Percentiles rank a stretch among this genome's conserved stretches.
phyloP scores from a whole-genome alignment of 345 rosid species.

The Noccaea caerulescens region DNA sequence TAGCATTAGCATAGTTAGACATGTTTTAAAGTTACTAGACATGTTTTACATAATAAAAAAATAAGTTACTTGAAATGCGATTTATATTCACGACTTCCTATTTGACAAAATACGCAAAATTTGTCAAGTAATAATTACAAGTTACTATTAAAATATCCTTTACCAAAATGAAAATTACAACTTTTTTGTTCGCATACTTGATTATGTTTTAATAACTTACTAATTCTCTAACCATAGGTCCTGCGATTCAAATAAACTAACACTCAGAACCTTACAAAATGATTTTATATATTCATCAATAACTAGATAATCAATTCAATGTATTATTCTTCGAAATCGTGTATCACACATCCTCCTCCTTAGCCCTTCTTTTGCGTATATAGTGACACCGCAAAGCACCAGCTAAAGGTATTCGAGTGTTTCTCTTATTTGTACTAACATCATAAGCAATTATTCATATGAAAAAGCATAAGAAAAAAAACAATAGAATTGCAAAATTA shows the following conservation, averaged over 20 bases:
- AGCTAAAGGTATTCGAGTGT: constrained; percentile 5
- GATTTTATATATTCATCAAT: not conserved
- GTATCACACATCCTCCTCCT: not conserved
- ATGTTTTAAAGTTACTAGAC: too few relatives aligned
- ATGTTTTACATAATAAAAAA: too few relatives aligned
- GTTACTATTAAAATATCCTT: not conserved
- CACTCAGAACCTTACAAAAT: not conserved
- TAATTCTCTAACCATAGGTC: not conserved
- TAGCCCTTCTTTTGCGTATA: constrained; percentile 3
- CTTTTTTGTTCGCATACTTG: not conserved
- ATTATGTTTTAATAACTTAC: not conserved
- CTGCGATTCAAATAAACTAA: not conserved
- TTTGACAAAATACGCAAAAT: not conserved
- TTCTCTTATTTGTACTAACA: not conserved
- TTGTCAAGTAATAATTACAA: not conserved
- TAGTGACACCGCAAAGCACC: constrained; percentile 25
- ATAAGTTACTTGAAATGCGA: not conserved
- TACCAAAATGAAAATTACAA: too few relatives aligned
- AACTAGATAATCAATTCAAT: constrained; percentile 3
- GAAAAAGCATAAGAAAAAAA: not conserved
- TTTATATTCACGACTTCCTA: not conserved
- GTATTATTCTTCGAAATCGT: not conserved
- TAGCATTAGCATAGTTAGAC: too few relatives aligned
- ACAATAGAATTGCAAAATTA: constrained; percentile 26
- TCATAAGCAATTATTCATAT: constrained; percentile 12